Base-by-base conservation (phyloP, 2,329 filamentous ascomycete species). In the Aspergillus sergii region DNA sequence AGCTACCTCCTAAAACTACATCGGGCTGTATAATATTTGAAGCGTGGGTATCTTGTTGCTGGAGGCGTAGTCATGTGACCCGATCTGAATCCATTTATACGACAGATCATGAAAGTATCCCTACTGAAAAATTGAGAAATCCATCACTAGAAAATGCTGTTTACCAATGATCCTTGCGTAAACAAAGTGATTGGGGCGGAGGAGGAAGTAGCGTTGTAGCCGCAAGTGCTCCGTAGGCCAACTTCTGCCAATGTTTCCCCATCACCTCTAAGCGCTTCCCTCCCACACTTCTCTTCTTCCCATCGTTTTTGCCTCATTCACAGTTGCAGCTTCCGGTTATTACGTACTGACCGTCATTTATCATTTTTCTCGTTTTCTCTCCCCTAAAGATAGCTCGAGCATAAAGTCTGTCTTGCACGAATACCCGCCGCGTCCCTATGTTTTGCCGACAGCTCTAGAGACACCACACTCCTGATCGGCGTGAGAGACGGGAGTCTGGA, bases 401-500 rank as follows among this genome's bases (percentile, higher is more conserved):
- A 50, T 50, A 30, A n/a, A 50, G 6, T 48, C 14, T 19, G 21
- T 53, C 19, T 21, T 19, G 30, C 11, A n/a, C 19, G 7, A 30
- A 41, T 36, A 30, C 23, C 19, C 23, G 23, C 21, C n/a, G 36
- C 21, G 43, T 53, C 39, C 34, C 12, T 50, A 59, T 59, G 58
- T 45, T 66, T 55, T 57, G 16, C 57, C 48, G 43, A 28, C 63
- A 56, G 19, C 21, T 60, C 26, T 63, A 62, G 51, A 63, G 53
- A 62, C 50, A 39, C 58, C 58, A 26, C 41, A 23, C 59, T 32
- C 54, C 54, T 61, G 54, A 61, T 61, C 58, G 62, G 58, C 54
- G 26, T 59, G 50, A 60, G 57, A 43, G 63, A 57, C 60, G 26
- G 51, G 63, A 66, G 60, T 67, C 63, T 66, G 61, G 62, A 60